Percentiles rank a stretch among this genome's conserved stretches.
phyloP scores from a whole-genome alignment of 257 asterid genomes.

The Przewalskia tangutica region DNA sequence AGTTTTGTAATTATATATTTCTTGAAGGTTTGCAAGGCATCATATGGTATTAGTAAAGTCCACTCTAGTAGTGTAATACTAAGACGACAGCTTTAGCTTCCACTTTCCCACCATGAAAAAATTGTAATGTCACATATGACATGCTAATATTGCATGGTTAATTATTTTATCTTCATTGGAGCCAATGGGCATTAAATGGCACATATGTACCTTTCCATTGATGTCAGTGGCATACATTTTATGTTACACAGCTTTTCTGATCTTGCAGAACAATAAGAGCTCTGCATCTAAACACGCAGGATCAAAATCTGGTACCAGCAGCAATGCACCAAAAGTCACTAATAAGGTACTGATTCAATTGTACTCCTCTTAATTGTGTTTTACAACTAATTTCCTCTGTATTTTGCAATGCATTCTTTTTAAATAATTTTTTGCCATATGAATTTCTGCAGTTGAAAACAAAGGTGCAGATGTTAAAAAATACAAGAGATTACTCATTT shows the following conservation, averaged over 20 bases:
- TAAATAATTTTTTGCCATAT: neutral
- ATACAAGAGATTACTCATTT: slow-evolving; percentile 83
- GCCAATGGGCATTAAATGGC: neutral
- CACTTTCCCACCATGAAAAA: neutral
- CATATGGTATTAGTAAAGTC: neutral
- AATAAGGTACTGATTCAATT: slow-evolving; percentile 38
- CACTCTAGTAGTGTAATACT: neutral
- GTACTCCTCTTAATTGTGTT: neutral
- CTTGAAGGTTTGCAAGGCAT: neutral
- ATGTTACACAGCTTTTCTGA: neutral
- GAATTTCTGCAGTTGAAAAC: slow-evolving; percentile 37
- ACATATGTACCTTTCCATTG: neutral
- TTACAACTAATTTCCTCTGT: neutral
- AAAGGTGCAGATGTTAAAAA: slow-evolving; percentile 60
- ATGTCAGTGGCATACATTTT: neutral
- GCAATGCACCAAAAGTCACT: slow-evolving; percentile 26
- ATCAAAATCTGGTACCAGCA: slow-evolving; percentile 30
- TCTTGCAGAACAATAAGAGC: slow-evolving; percentile 44
- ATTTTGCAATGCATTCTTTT: neutral
- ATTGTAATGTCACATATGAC: neutral
- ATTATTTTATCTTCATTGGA: neutral
- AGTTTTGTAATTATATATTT: neutral
- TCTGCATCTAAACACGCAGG: slow-evolving; percentile 29
- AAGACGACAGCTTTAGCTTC: neutral
- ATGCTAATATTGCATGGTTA: neutral